Percentiles rank a stretch among this genome's conserved stretches.
Evolutionary conservation across 441 rosid species (phyloP).

Genomic region (Syzygium malaccense): DNA sequence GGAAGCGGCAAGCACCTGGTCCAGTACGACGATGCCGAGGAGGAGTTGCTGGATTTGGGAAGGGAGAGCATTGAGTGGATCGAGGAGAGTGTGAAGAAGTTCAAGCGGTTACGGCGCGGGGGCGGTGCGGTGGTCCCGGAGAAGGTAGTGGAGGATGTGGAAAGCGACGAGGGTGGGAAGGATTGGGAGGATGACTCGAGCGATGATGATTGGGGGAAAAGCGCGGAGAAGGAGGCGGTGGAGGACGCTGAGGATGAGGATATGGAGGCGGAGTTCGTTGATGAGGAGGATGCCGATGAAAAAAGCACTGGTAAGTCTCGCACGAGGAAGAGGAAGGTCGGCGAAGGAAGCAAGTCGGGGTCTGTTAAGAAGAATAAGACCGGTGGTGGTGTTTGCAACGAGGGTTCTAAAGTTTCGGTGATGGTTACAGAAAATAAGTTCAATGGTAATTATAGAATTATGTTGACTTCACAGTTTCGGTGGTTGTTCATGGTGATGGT

Average conservation of each 20-base stretch:
- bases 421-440: slow-evolving; percentile 34
- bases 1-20: slow-evolving; percentile 59
- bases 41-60: slow-evolving; percentile 78
- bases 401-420: slow-evolving; percentile 26
- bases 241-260: slow-evolving; percentile 48
- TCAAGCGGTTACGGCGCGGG: slow-evolving; percentile 69
- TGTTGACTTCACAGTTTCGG: not conserved
- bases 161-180: slow-evolving; percentile 12
- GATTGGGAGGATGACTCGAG: slow-evolving; percentile 47
- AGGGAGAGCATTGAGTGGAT: slow-evolving; percentile 90
- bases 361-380: slow-evolving; percentile 50
- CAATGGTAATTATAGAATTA: slow-evolving; percentile 28
- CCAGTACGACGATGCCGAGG: slow-evolving; percentile 76
- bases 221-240: slow-evolving; percentile 29
- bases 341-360: slow-evolving; percentile 24
- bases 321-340: slow-evolving; percentile 43
- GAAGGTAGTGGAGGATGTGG: slow-evolving; percentile 31
- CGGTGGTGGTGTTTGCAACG: slow-evolving; percentile 16
- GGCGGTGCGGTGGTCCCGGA: slow-evolving; percentile 23
- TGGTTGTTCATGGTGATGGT: not conserved
- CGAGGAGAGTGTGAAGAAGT: slow-evolving; percentile 24
- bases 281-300: slow-evolving; percentile 20
- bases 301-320: slow-evolving; percentile 19
- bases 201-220: slow-evolving; percentile 82
- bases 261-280: slow-evolving; percentile 45